Evolutionary conservation across 1,284 basidiomycete species (phyloP).

Genomic region (Leccinum huronense): DNA sequence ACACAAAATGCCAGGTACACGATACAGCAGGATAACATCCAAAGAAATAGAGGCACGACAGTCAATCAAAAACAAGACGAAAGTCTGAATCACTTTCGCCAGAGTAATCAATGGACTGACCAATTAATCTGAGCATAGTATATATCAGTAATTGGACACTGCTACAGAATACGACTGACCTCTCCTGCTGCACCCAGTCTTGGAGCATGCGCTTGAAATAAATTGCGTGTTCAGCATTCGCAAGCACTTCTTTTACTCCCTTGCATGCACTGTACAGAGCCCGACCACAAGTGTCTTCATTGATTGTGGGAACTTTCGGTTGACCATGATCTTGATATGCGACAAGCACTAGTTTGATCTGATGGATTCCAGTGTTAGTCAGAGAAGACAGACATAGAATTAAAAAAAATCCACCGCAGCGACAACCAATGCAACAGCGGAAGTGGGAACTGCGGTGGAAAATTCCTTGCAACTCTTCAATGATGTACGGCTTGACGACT

Average conservation of each 20-base stretch:
- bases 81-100: not conserved
- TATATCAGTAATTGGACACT: not conserved
- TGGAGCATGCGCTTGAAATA: no score
- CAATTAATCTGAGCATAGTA: not conserved
- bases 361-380: no score
- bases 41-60: not conserved
- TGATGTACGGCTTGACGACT: not conserved
- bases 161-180: not conserved
- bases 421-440: not conserved
- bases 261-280: no score
- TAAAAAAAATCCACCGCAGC: no score
- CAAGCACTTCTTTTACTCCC: no score
- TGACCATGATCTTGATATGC: no score
- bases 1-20: not conserved
- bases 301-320: no score
- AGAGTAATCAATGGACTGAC: not conserved
- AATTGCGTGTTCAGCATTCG: no score
- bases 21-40: not conserved
- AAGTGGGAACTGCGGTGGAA: not conserved
- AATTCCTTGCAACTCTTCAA: not conserved
- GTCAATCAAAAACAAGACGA: not conserved
- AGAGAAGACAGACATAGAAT: no score
- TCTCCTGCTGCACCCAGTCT: not conserved
- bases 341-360: no score
- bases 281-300: no score